Evolutionary conservation across 345 rosid species (phyloP), one percentile per base, ranked within the genome.

Genomic region (Heritiera littoralis): DNA sequence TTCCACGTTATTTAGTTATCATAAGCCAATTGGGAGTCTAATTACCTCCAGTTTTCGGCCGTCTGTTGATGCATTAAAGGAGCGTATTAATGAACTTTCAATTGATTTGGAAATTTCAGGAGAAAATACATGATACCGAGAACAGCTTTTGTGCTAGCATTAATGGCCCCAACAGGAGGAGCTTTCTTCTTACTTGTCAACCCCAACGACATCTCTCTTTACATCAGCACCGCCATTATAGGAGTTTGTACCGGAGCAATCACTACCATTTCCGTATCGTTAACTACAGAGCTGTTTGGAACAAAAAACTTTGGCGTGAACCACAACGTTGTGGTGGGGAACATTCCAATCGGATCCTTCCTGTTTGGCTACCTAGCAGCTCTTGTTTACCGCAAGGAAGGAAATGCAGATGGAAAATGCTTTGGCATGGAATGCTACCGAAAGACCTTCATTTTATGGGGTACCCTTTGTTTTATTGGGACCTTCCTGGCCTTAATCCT

Each of bases 311-410:
- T 96, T 69, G 80, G 93, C 8, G 89, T 96, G n/a, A 96, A 96
- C 82, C 99, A 96, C 48, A 96, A 96, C 75, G 79, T 96, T 0
- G 84, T 96, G 60, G 93, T 95, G 52, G 43, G 5, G 9, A 76
- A 76, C 72, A 96, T 96, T 75, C 98, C 99, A 2, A 58, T 96
- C 2, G 99, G 99, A 2, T 92, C 98, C 20, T 91, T 90, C 38
- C 7, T 85, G 15, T 96, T 89, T 20, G 99, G 99, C 7, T 88
- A 83, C 45, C 49, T 87, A 2, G 99, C 99, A 1, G 97, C 97
- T 12, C 59, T 89, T 23, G 59, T 87, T 54, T 96, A 95, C 84
- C 43, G 43, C 43, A 40, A 40, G 63, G 83, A 86, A 83, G 82
- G 76, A 0, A 12, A 75, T 14, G 81, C 63, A 3, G 82, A 78